Conservation (phyloP, 768 basidiomycete species). For the Lyophyllum atratum region DNA sequence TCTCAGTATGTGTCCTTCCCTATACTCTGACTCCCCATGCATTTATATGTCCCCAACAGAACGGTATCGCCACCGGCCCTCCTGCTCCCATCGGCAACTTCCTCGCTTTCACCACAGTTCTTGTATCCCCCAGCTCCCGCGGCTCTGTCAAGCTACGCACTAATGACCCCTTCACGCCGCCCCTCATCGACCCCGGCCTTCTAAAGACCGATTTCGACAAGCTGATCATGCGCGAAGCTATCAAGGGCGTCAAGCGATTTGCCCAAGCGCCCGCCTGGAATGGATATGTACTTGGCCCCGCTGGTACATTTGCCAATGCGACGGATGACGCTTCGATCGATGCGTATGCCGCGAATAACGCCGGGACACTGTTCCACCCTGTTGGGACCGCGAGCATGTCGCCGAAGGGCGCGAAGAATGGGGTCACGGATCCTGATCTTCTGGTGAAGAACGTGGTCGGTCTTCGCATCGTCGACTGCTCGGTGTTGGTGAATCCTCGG, state of each 20-base stretch:
- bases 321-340: neutral
- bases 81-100: neutral
- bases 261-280: neutral
- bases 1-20: slow-evolving; percentile 25
- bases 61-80: no score
- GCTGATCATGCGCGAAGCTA: slow-evolving; percentile 21
- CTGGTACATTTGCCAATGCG: neutral
- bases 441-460: no score
- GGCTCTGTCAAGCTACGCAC: slow-evolving; percentile 30
- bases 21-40: no score
- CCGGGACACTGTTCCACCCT: slow-evolving; percentile 20
- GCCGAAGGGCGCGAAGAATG: slow-evolving; percentile 19
- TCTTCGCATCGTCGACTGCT: no score
- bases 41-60: no score
- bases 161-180: slow-evolving; percentile 41
- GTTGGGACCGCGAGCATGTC: slow-evolving; percentile 30
- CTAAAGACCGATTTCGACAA: slow-evolving; percentile 26
- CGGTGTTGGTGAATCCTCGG: no score
- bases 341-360: neutral
- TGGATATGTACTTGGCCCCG: neutral
- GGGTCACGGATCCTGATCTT: slow-evolving; percentile 34
- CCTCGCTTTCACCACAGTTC: slow-evolving; percentile 5
- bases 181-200: slow-evolving; percentile 49
- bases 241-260: slow-evolving; percentile 7
- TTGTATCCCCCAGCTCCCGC: slow-evolving; percentile 21